These are phyloP conservation scores for Abelmoschus esculentus DNA, from an alignment of 345 rosid genomes.

Conservation along the genomic window DNA sequence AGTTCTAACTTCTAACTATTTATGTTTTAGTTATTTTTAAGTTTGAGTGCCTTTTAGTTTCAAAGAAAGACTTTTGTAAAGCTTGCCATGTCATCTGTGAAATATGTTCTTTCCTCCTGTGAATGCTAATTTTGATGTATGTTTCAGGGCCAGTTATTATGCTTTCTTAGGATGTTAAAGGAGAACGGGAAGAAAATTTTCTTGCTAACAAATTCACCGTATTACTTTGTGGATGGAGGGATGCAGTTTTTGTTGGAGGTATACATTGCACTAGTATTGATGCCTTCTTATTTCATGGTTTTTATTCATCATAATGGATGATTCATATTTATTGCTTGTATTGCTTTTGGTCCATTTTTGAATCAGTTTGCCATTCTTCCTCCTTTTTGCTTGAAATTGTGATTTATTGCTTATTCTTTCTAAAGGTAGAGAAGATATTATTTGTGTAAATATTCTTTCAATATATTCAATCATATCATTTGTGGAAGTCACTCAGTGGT, in stretches of 20 bases:
- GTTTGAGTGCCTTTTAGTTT: conserved; percentile 6
- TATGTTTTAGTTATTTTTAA: not conserved
- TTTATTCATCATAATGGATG: not conserved
- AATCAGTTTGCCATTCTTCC: not conserved
- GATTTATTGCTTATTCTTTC: no score
- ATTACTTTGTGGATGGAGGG: conserved; percentile 91
- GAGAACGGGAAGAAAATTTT: conserved; percentile 95
- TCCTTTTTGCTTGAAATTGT: no score
- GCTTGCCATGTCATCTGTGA: not conserved
- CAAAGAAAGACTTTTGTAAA: not conserved
- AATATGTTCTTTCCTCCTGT: not conserved
- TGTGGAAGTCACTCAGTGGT: no score
- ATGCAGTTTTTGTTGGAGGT: conserved; percentile 94
- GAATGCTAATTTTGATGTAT: conserved; percentile 10
- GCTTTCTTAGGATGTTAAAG: conserved; percentile 61
- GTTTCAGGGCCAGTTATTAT: conserved; percentile 55
- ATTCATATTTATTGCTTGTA: not conserved
- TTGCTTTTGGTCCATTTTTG: not conserved
- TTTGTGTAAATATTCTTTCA: no score
- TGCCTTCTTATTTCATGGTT: not conserved
- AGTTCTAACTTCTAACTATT: conserved; percentile 17
- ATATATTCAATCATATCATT: no score
- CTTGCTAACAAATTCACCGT: conserved; percentile 89
- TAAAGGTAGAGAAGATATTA: no score
- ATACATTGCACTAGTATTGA: conserved; percentile 10